A percentile compares a stretch with the other conserved stretches of the same genome.
Conservation (phyloP, 2,329 filamentous ascomycete species). For the Epichloe uncinata region DNA sequence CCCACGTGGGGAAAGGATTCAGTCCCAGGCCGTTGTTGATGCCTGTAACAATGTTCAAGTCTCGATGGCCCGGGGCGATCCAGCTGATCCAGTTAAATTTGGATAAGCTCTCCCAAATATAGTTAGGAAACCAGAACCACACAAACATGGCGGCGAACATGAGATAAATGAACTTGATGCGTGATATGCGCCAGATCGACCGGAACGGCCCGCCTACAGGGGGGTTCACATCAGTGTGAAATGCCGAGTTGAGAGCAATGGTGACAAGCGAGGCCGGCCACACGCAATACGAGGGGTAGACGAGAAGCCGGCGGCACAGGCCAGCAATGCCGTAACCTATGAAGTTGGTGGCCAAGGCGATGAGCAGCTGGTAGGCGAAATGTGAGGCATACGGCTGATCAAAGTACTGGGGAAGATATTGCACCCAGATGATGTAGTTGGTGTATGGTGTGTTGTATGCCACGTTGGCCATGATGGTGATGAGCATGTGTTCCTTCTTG, state of each 20-base stretch:
- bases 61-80: conserved; percentile 34
- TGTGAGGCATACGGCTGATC: conserved; percentile 39
- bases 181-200: conserved; percentile 31
- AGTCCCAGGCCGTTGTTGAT: conserved; percentile 31
- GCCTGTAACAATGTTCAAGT: conserved; percentile 29
- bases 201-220: conserved; percentile 29
- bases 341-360: conserved; percentile 41
- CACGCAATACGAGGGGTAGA: conserved; percentile 41
- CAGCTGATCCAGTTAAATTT: conserved; percentile 44
- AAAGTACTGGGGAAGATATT: conserved; percentile 38
- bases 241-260: conserved; percentile 39
- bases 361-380: conserved; percentile 41
- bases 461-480: conserved; percentile 50
- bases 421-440: conserved; percentile 41
- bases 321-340: conserved; percentile 49
- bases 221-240: conserved; percentile 33
- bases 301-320: conserved; percentile 37
- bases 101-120: conserved; percentile 37
- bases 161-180: conserved; percentile 37
- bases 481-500: conserved; percentile 48
- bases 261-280: conserved; percentile 45
- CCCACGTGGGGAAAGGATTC: conserved; percentile 33
- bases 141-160: conserved; percentile 40
- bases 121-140: conserved; percentile 46
- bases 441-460: conserved; percentile 40